phyloP scores from a whole-genome alignment of 768 basidiomycete genomes.

The Ephemerocybe angulata region DNA sequence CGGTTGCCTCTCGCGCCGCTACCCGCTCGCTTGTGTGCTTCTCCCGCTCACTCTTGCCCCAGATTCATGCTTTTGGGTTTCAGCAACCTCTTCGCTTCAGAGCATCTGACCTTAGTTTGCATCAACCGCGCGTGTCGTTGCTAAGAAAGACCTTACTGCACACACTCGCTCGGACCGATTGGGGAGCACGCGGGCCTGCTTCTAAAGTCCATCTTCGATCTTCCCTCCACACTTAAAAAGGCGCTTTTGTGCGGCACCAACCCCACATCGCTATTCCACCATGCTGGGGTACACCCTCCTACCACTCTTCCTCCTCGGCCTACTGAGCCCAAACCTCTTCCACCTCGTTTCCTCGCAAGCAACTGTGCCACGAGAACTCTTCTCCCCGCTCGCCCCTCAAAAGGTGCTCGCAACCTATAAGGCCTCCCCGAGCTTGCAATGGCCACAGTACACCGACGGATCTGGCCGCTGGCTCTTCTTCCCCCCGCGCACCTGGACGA shows the following conservation, averaged over 20 bases:
- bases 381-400: constrained; percentile 52
- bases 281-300: constrained; percentile 6
- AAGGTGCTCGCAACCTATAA: constrained; percentile 59
- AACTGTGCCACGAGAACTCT: constrained; percentile 51
- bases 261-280: not conserved
- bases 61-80: not conserved
- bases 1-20: too few species aligned
- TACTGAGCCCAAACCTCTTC: constrained; percentile 1
- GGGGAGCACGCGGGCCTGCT: not conserved
- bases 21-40: too few species aligned
- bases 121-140: not conserved
- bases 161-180: not conserved
- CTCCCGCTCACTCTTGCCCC: too few species aligned
- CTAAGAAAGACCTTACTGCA: too few species aligned
- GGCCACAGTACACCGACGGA: constrained; percentile 60
- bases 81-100: not conserved
- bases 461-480: constrained; percentile 53
- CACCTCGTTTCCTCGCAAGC: constrained; percentile 13
- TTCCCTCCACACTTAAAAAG: not conserved
- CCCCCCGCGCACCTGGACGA: constrained; percentile 58
- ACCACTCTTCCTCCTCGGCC: not conserved
- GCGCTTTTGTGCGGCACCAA: not conserved
- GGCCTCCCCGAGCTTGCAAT: constrained; percentile 39
- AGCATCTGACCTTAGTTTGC: not conserved
- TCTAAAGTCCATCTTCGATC: not conserved